Percentiles rank a stretch among this genome's conserved stretches.
phyloP scores from a whole-genome alignment of 2,329 filamentous ascomycete genomes.

The Fulvia fulva region DNA sequence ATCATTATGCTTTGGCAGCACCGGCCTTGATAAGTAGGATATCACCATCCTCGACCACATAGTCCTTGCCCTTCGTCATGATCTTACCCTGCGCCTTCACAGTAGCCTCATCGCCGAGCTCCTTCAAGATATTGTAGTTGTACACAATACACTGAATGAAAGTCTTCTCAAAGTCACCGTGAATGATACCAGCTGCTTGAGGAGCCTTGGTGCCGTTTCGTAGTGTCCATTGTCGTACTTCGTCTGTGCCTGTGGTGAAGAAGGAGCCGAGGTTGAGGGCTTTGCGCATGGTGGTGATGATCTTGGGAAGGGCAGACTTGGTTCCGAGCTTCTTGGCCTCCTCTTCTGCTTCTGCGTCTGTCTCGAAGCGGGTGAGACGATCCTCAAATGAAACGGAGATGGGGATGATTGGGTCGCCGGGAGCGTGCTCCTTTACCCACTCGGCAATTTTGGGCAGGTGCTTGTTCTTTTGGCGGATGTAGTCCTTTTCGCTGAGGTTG shows the following conservation, averaged over 20 bases:
- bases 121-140: conserved; percentile 77
- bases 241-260: conserved; percentile 93
- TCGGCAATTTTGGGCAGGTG: conserved; percentile 87
- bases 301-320: conserved; percentile 86
- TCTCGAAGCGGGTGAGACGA: conserved; percentile 75
- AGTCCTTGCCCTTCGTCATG: conserved; percentile 98
- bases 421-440: conserved; percentile 89
- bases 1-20: conserved; percentile 60
- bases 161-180: conserved; percentile 98
- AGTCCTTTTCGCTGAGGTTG: conserved; percentile 96
- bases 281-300: conserved; percentile 90
- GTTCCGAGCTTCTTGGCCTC: conserved; percentile 86
- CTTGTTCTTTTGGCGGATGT: conserved; percentile 99
- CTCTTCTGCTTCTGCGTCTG: conserved; percentile 70
- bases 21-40: conserved; percentile 85
- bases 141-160: conserved; percentile 97
- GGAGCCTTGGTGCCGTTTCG: conserved; percentile 96
- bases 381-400: conserved; percentile 93
- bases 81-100: conserved; percentile 94
- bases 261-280: conserved; percentile 86
- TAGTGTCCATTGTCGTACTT: conserved; percentile 98
- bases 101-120: conserved; percentile 80
- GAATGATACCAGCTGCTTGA: conserved; percentile 94
- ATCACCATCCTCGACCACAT: conserved; percentile 80
- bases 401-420: conserved; percentile 85